A percentile compares a stretch with the other conserved stretches of the same genome.
Evolutionary conservation across 2,329 filamentous ascomycete species (phyloP).

Genomic region (Talaromyces sp.): DNA sequence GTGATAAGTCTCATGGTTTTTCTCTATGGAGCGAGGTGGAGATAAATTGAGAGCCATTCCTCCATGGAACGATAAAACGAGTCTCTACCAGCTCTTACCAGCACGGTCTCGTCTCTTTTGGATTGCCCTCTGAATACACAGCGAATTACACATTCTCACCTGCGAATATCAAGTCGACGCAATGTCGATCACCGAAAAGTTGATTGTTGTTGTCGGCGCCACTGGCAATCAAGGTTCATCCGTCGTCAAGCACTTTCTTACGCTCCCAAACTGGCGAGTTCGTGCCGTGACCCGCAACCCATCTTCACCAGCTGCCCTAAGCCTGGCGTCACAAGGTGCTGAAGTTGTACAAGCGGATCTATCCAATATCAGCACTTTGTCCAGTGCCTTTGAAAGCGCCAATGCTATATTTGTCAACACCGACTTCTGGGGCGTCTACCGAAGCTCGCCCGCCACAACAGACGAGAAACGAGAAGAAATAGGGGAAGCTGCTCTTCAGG

Average conservation of each 20-base stretch:
- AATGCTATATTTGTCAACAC: conserved; percentile 55
- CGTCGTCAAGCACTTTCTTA: conserved; percentile 22
- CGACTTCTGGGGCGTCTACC: conserved; percentile 42
- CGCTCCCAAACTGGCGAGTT: conserved; percentile 26
- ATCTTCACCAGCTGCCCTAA: conserved; percentile 23
- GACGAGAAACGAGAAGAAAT: not conserved
- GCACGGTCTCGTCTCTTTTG: not conserved
- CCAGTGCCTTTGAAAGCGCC: conserved; percentile 38
- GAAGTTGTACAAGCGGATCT: conserved; percentile 31
- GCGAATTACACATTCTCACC: not conserved
- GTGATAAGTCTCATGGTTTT: not conserved
- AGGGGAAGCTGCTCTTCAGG: not conserved
- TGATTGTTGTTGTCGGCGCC: conserved; percentile 35
- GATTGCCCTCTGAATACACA: no score
- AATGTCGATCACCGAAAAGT: conserved; percentile 22
- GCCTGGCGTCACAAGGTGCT: conserved; percentile 26
- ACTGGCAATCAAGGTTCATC: conserved; percentile 35
- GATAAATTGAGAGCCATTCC: not conserved
- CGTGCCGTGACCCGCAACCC: conserved; percentile 34
- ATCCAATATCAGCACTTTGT: conserved; percentile 27
- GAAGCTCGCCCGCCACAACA: not conserved
- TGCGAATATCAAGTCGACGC: not conserved
- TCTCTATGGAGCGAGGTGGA: not conserved
- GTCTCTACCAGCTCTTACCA: not conserved
- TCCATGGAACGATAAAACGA: not conserved